Conservation (phyloP, 768 basidiomycete genomes). For the Suillus alpinus region DNA sequence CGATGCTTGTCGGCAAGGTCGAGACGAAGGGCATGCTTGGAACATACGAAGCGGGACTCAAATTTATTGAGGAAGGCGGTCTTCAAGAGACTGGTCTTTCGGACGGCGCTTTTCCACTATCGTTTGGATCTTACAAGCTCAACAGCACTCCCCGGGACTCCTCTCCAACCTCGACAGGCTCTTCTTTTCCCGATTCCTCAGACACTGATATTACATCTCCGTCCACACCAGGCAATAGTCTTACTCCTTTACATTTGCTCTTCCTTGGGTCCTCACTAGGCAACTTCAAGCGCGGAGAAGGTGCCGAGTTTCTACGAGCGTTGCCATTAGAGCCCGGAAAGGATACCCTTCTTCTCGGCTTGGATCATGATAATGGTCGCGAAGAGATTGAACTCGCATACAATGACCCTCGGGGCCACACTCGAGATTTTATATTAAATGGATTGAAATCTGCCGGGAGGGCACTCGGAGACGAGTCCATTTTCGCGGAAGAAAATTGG, state of each 20-base stretch:
- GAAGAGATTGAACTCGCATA: slow-evolving; percentile 81
- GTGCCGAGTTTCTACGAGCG: slow-evolving; percentile 68
- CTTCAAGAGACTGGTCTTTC: slow-evolving; percentile 13
- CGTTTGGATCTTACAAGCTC: slow-evolving; percentile 10
- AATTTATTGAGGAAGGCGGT: slow-evolving; percentile 58
- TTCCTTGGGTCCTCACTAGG: slow-evolving; percentile 93
- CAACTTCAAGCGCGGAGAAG: slow-evolving; percentile 76
- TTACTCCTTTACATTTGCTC: slow-evolving; percentile 71
- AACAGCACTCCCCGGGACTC: slow-evolving; percentile 21
- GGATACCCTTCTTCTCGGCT: slow-evolving; percentile 86
- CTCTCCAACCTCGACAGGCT: slow-evolving; percentile 39
- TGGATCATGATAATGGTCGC: slow-evolving; percentile 79
- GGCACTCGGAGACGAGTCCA: slow-evolving; percentile 59
- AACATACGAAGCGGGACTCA: slow-evolving; percentile 87
- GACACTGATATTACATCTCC: slow-evolving; percentile 22
- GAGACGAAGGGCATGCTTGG: slow-evolving; percentile 83
- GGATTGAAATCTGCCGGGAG: slow-evolving; percentile 69
- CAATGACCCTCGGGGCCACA: slow-evolving; percentile 75
- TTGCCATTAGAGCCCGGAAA: slow-evolving; percentile 76
- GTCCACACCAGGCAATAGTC: slow-evolving; percentile 45
- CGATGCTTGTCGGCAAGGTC: slow-evolving; percentile 66
- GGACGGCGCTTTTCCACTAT: slow-evolving; percentile 1
- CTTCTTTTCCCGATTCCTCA: slow-evolving; percentile 17
- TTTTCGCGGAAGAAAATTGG: slow-evolving; percentile 72
- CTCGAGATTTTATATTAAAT: slow-evolving; percentile 81